Evolutionary conservation across 768 basidiomycete genomes (phyloP).

Genomic region (Crepidotus variabilis): DNA sequence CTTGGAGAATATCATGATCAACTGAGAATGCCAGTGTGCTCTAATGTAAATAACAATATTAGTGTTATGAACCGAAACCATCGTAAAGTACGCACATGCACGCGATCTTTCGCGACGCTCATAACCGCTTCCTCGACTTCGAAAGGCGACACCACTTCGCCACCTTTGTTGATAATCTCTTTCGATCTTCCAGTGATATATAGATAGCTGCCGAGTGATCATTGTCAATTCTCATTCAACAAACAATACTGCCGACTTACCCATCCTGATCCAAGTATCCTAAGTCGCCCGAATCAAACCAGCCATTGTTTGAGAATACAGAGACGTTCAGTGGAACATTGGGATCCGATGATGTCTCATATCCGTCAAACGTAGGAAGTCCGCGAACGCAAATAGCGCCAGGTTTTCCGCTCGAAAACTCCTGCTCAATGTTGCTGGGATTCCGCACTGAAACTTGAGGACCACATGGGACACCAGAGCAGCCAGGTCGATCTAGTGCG

Average conservation of each 20-base stretch:
- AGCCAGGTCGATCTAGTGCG: constrained; percentile 41
- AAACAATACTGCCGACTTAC: constrained; percentile 14
- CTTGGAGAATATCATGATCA: constrained; percentile 44
- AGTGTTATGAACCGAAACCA: background rate
- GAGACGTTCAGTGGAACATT: constrained; percentile 41
- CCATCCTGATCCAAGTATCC: constrained; percentile 46
- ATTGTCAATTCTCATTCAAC: background rate
- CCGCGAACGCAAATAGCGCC: constrained; percentile 56
- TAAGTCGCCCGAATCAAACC: constrained; percentile 50
- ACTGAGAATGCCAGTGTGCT: constrained; percentile 39
- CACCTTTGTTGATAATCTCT: constrained; percentile 58
- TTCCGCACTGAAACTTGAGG: constrained; percentile 42
- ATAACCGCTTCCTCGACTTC: constrained; percentile 57
- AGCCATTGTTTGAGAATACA: constrained; percentile 44
- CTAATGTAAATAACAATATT: constrained; percentile 13
- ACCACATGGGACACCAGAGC: constrained; percentile 45
- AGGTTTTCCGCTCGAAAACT: constrained; percentile 33
- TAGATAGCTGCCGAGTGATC: constrained; percentile 25
- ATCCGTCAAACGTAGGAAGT: constrained; percentile 48
- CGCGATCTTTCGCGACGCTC: constrained; percentile 34
- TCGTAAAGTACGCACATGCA: constrained; percentile 27
- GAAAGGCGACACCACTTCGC: constrained; percentile 58
- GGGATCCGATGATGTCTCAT: constrained; percentile 42
- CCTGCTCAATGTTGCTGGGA: constrained; percentile 30
- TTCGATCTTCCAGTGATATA: constrained; percentile 56